Evolutionary conservation across 139 green algal genomes (phyloP).

Genomic region (Edaphochlamys debaryana): DNA sequence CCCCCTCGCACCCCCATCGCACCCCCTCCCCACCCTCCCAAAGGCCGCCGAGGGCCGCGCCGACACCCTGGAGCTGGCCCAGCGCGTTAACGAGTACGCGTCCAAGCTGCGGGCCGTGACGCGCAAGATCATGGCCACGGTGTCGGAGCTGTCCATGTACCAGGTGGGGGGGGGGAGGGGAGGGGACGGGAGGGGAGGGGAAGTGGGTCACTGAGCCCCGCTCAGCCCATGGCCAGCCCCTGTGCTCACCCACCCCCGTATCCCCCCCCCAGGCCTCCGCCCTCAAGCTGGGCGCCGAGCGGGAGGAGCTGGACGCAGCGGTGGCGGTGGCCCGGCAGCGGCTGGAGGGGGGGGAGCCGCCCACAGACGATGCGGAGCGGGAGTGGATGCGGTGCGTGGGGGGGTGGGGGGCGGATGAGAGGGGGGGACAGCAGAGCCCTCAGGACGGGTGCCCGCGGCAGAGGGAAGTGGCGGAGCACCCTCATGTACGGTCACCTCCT

Average conservation of each 20-base stretch:
- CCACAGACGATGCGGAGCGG: slow-evolving; percentile 73
- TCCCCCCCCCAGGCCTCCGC: slow-evolving; percentile 61
- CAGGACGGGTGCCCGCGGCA: too few species aligned
- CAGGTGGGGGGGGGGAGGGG: slow-evolving; percentile 55
- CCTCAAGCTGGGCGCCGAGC: slow-evolving; percentile 77
- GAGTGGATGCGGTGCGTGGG: slow-evolving; percentile 50
- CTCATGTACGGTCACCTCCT: too few species aligned
- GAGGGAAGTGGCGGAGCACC: too few species aligned
- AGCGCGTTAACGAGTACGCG: slow-evolving; percentile 80
- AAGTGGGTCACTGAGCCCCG: too few species aligned
- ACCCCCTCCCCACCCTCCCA: too few species aligned
- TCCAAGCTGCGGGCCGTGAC: slow-evolving; percentile 70
- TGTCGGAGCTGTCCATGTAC: slow-evolving; percentile 90
- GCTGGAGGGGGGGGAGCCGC: slow-evolving; percentile 67
- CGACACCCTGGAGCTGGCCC: slow-evolving; percentile 71
- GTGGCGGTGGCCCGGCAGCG: slow-evolving; percentile 47
- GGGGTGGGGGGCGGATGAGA: too few species aligned
- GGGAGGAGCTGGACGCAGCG: slow-evolving; percentile 59
- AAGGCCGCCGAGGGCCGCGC: slow-evolving; percentile 70
- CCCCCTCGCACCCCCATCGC: too few species aligned
- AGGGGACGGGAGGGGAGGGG: too few species aligned
- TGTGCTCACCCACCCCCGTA: too few species aligned
- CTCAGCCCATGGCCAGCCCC: too few species aligned
- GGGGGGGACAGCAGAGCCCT: too few species aligned
- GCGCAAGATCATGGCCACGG: slow-evolving; percentile 86